Percentiles rank a stretch among this genome's conserved stretches.
These are phyloP conservation scores for Moesziomyces sp. DNA, from an alignment of 1,284 basidiomycete genomes.

Conservation along the genomic window DNA sequence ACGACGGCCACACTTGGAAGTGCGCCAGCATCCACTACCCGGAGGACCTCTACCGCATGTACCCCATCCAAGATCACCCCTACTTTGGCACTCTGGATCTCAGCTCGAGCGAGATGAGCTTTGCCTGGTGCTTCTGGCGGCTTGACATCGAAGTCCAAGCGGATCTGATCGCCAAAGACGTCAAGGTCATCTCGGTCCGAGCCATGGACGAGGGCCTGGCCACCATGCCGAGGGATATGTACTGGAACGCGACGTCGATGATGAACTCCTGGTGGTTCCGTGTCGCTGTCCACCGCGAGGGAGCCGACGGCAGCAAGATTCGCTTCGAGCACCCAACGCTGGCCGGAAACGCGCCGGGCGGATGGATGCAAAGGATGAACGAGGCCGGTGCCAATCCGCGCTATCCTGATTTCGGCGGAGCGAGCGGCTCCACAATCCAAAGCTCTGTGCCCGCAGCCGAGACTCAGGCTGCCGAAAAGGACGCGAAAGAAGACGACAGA, in stretches of 20 bases:
- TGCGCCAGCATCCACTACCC: slow-evolving; percentile 72
- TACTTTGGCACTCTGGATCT: slow-evolving; percentile 71
- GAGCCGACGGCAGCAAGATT: slow-evolving; percentile 64
- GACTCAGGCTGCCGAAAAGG: background rate
- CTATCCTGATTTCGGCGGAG: slow-evolving; percentile 67
- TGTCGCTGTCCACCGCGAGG: slow-evolving; percentile 71
- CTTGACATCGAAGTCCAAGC: slow-evolving; percentile 69
- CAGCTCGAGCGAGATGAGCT: slow-evolving; percentile 73
- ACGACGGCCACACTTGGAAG: slow-evolving; percentile 74
- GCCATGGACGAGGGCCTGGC: slow-evolving; percentile 74
- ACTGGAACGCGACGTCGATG: slow-evolving; percentile 72
- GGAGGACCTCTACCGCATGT: slow-evolving; percentile 73
- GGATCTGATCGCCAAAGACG: slow-evolving; percentile 68
- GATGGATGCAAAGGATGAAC: slow-evolving; percentile 77
- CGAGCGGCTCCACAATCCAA: background rate
- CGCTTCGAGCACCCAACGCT: slow-evolving; percentile 76
- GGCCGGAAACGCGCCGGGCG: slow-evolving; percentile 72
- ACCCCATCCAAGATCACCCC: slow-evolving; percentile 60
- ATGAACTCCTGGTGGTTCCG: slow-evolving; percentile 76
- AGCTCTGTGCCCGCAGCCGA: background rate
- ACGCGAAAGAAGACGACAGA: slow-evolving; percentile 45
- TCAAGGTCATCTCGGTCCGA: slow-evolving; percentile 72
- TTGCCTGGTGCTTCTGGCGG: slow-evolving; percentile 78
- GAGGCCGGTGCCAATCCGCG: slow-evolving; percentile 71
- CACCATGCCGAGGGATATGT: slow-evolving; percentile 73